Conservation (phyloP, 345 rosid species). For the Punica granatum region DNA sequence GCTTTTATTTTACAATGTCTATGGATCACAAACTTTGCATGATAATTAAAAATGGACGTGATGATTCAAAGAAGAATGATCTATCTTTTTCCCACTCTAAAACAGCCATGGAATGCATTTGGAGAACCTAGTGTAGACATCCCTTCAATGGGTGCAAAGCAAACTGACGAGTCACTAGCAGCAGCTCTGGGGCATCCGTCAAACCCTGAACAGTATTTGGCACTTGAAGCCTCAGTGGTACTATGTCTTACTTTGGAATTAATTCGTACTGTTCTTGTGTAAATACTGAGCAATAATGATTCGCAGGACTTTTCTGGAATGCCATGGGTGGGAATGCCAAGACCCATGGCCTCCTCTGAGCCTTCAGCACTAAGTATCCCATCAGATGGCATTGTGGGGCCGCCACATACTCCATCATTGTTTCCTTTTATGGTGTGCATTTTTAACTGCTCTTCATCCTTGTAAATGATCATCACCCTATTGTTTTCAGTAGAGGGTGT, state of each 20-base stretch:
- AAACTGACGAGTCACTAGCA: constrained; percentile 25
- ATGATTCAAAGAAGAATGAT: neutral
- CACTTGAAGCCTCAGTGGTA: constrained; percentile 38
- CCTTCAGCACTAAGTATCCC: constrained; percentile 17
- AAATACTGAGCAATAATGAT: constrained; percentile 17
- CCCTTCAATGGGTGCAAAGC: constrained; percentile 28
- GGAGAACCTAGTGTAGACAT: constrained; percentile 25
- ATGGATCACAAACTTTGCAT: neutral
- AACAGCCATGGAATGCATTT: constrained; percentile 86
- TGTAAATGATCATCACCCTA: neutral
- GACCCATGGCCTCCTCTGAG: constrained; percentile 17
- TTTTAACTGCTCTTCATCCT: constrained; percentile 5
- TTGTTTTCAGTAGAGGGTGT: neutral
- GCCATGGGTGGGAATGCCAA: no score
- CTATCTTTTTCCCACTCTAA: constrained; percentile 12
- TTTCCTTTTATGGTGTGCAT: constrained; percentile 34
- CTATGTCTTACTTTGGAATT: constrained; percentile 2
- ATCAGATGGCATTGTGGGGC: constrained; percentile 22
- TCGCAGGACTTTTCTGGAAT: constrained; percentile 32
- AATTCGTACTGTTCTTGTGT: constrained; percentile 9
- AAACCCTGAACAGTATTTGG: constrained; percentile 32
- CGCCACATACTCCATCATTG: constrained; percentile 27
- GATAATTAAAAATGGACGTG: neutral
- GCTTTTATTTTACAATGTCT: neutral
- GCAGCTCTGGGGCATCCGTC: constrained; percentile 26